Evolutionary conservation across 139 green algal species (phyloP), one percentile per base, ranked within the genome.

Genomic region (Tetratostichococcus sp.): DNA sequence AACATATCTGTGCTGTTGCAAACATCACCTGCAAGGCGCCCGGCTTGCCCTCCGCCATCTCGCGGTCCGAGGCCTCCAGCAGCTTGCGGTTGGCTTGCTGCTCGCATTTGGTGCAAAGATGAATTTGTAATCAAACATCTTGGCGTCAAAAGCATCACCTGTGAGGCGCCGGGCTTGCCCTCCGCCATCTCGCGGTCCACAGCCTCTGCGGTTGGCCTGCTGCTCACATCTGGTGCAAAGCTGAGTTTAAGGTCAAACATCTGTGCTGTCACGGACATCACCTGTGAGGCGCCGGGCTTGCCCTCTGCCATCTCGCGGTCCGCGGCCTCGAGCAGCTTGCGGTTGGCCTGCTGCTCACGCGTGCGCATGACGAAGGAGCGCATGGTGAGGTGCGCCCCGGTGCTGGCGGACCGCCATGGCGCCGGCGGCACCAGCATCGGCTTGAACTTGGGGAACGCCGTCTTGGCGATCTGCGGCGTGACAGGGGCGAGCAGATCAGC

Each of bases 381-480:
- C 58, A 83, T 80, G 14, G 80, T 86, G 5, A 96, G 76, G 72
- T 92, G 77, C 43, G 87, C 92, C 0, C 92, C 92, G 1, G 26
- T 23, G n/a, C 88, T 84, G 67, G 79, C 73, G 8, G 59, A 23
- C 0, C 34, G 76, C 92, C 92, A 97, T 23, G 89, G 89, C 39
- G 83, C 77, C 4, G 92, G 90, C 35, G 85, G 86, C 4, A 96
- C 74, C 59, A 96, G 43, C 90, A 95, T 96, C 30, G 92, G 92
- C 78, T 85, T 74, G 73, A 84, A 88, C 50, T 75, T 70, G 1
- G 83, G 81, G 43, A 81, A 81, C 58, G 84, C 80, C 35, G 75
- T 77, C 67, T 80, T 81, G 31, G 65, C 70, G 50, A 86, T 83
- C 57, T 82, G 71, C 35, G 8, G 72, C 75, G 39, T 50, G 39